Evolutionary conservation across 148 eudicot species (phyloP), one percentile per base, ranked within the genome.

Genomic region (Vaccinium macrocarpon): DNA sequence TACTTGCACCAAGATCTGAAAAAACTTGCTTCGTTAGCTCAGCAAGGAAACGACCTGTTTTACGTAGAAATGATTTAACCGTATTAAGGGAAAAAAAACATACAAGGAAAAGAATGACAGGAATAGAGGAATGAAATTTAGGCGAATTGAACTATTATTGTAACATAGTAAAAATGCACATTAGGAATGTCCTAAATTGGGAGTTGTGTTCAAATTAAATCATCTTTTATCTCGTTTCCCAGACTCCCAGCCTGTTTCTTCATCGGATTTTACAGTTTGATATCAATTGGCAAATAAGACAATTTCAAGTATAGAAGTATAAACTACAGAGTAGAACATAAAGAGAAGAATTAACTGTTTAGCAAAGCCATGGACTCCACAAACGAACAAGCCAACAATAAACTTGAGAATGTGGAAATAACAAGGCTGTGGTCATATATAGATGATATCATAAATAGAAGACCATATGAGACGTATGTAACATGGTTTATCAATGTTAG

Each of bases 21-120:
- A 97, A 95, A 52, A 97, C 99, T 92, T 97, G 98, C 90, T 93
- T 94, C 53, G 99, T 95, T 89, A 97, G 86, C 91, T 97, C 99
- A 80, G 92, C 99, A 75, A 97, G 98, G 89, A 97, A 97, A 46
- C 99, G 96, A 50, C 99, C 99, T 97, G 92, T 84, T 71, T 68
- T 8, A 85, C 53, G 56, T 57, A 53, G 1, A 79, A 29, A 59
- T 29, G 50, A 79, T 55, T 27, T 66, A 53, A 85, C 32, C 52
- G 1, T 16, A 74, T 49, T 57, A 42, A 49, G 48, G 18, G 23
- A 16, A 38, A 29, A 38, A 29, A 80, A 53, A 61, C 12, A 23
- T 29, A n/a, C 32, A 4, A 55, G 18, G 53, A 70, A 79, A 50
- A 42, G 80, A 80, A 18, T 61, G 53, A 70, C 15, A 51, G 49